Evolutionary conservation across 148 eudicot species (phyloP).

Genomic region (Cornus kousa): DNA sequence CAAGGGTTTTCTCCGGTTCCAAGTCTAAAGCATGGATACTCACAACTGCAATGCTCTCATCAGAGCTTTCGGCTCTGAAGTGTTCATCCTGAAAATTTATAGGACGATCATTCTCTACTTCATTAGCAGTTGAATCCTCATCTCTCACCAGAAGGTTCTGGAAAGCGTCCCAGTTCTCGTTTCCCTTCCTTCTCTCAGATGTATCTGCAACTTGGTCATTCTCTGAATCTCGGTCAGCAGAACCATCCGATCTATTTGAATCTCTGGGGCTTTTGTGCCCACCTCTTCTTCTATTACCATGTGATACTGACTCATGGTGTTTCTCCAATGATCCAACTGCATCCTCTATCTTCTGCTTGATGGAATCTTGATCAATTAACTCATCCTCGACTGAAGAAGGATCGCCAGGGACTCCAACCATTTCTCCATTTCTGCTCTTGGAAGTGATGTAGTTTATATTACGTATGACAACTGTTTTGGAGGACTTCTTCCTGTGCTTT

Average conservation of each 20-base stretch:
- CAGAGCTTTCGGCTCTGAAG: conserved; percentile 20
- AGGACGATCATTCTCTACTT: conserved; percentile 12
- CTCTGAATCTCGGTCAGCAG: conserved; percentile 21
- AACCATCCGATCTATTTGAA: conserved; percentile 21
- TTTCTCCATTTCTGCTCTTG: conserved; percentile 33
- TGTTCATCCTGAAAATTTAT: conserved; percentile 27
- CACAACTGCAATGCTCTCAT: conserved; percentile 6
- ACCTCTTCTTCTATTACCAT: conserved; percentile 28
- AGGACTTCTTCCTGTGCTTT: conserved; percentile 39
- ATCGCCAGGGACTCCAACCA: conserved; percentile 27
- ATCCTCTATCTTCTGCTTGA: conserved; percentile 36
- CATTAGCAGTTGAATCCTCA: conserved; percentile 19
- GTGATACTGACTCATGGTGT: conserved; percentile 28
- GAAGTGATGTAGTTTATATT: conserved; percentile 60
- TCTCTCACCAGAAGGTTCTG: conserved; percentile 46
- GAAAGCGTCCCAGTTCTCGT: conserved; percentile 46
- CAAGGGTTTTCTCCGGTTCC: conserved; percentile 24
- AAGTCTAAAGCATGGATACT: conserved; percentile 20
- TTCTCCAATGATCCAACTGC: conserved; percentile 39
- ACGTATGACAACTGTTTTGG: conserved; percentile 54
- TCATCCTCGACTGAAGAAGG: conserved; percentile 27
- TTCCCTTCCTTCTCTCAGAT: conserved; percentile 27
- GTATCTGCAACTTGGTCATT: conserved; percentile 6
- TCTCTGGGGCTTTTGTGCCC: conserved; percentile 12
- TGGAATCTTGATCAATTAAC: conserved; percentile 34